Evolutionary conservation across 495 filamentous ascomycete genomes (phyloP).

Genomic region (Neurospora sp.): DNA sequence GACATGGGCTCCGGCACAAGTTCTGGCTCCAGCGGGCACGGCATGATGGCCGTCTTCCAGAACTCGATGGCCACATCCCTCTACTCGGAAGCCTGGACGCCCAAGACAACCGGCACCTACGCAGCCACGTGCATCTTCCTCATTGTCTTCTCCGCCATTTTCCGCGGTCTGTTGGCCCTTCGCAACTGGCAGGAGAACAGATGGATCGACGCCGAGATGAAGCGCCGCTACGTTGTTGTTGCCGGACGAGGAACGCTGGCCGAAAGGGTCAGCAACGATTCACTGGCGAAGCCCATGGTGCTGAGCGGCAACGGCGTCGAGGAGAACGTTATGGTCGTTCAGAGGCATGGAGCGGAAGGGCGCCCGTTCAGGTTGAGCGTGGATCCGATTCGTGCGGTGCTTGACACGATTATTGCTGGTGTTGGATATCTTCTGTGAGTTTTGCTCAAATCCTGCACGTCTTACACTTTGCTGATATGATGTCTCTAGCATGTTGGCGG

Average conservation of each 20-base stretch:
- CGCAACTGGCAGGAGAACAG: conserved; percentile 43
- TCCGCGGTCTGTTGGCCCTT: conserved; percentile 58
- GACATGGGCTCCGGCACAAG: conserved; percentile 1
- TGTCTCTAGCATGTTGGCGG: conserved; percentile 76
- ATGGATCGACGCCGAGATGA: conserved; percentile 53
- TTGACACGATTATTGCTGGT: conserved; percentile 60
- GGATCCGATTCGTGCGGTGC: conserved; percentile 60
- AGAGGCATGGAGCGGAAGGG: conserved; percentile 33
- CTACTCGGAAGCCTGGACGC: conserved; percentile 66
- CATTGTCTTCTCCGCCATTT: conserved; percentile 57
- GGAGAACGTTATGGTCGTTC: conserved; percentile 62
- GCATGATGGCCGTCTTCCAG: conserved; percentile 53
- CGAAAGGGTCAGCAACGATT: conserved; percentile 39
- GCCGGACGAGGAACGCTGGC: conserved; percentile 50
- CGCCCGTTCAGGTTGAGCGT: conserved; percentile 70
- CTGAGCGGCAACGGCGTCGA: conserved; percentile 61
- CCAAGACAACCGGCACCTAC: conserved; percentile 55
- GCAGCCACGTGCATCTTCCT: conserved; percentile 84
- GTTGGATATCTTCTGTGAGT: conserved; percentile 86
- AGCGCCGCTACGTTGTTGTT: conserved; percentile 66
- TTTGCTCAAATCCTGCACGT: not conserved
- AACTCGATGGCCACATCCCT: conserved; percentile 57
- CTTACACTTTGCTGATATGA: conserved; percentile 6
- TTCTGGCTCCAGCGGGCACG: conserved; percentile 14
- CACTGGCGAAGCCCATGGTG: conserved; percentile 47